Conservation (phyloP, 192 early-diverging fungal genomes). For the Bifiguratus adelaidae region DNA sequence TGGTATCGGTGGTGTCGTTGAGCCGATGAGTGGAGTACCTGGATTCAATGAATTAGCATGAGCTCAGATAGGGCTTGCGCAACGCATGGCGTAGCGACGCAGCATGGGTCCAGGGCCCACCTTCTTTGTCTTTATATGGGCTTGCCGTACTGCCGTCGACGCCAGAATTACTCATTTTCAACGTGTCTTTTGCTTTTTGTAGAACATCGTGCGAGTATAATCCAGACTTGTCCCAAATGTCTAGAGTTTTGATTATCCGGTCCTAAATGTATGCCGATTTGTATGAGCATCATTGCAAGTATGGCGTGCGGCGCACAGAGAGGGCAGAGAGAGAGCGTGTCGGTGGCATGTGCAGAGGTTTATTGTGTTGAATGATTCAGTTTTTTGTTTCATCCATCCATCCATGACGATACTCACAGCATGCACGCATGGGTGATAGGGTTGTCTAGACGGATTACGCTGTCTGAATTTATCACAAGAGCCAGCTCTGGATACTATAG, state of each 20-base stretch:
- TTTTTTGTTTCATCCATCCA: background rate
- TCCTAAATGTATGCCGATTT: conserved; percentile 8
- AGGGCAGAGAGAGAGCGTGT: background rate
- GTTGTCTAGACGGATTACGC: background rate
- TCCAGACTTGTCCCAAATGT: conserved; percentile 22
- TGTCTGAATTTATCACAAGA: background rate
- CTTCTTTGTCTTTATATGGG: too few species aligned
- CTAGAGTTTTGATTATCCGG: conserved; percentile 26
- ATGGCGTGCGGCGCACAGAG: too few species aligned
- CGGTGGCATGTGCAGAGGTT: background rate
- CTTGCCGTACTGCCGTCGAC: too few species aligned
- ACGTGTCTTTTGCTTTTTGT: conserved; percentile 8
- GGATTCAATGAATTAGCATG: too few species aligned
- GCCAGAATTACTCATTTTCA: too few species aligned
- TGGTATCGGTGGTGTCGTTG: too few species aligned
- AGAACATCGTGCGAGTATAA: conserved; percentile 18
- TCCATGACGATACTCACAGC: background rate
- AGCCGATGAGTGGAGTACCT: too few species aligned
- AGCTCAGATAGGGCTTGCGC: too few species aligned
- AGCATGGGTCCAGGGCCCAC: too few species aligned
- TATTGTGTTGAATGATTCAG: background rate
- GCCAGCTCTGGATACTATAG: background rate
- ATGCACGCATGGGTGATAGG: background rate
- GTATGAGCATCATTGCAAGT: too few species aligned
- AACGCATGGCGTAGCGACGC: too few species aligned